Conservation (phyloP, 139 green algal genomes). For the Dunaliella sp. region DNA sequence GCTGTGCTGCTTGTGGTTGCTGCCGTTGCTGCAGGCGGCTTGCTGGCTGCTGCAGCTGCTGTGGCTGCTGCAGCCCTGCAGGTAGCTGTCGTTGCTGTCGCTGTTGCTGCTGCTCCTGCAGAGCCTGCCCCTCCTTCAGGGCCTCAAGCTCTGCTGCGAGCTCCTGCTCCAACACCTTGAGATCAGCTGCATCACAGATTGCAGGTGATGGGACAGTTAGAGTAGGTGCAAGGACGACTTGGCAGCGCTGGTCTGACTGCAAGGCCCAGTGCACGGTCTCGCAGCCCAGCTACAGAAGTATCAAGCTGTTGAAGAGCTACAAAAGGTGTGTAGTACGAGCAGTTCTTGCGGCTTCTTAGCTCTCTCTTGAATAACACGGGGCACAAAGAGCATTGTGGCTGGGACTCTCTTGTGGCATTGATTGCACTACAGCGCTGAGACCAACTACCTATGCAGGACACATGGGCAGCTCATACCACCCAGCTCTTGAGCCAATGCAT, state of each 20-base stretch:
- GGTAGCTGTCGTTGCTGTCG: too few relatives aligned
- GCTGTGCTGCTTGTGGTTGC: background rate
- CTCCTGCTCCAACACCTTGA: background rate
- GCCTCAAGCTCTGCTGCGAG: background rate
- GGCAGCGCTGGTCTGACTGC: background rate
- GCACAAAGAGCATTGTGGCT: background rate
- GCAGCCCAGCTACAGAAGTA: too few relatives aligned
- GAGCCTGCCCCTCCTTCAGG: background rate
- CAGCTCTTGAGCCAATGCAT: background rate
- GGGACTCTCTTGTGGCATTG: background rate
- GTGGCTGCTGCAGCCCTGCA: slow-evolving; percentile 3
- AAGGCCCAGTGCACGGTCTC: background rate
- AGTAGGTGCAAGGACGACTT: background rate
- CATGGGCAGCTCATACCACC: background rate
- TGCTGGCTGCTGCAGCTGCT: background rate
- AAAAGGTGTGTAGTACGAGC: background rate
- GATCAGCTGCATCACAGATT: background rate
- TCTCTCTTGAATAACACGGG: background rate
- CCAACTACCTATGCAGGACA: background rate
- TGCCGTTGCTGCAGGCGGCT: background rate
- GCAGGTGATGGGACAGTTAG: background rate
- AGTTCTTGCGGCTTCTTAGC: background rate
- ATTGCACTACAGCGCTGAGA: background rate
- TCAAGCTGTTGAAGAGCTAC: background rate
- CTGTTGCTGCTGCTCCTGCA: background rate